Conservation (phyloP, 257 asterid genomes). For the Primulina eburnea region DNA sequence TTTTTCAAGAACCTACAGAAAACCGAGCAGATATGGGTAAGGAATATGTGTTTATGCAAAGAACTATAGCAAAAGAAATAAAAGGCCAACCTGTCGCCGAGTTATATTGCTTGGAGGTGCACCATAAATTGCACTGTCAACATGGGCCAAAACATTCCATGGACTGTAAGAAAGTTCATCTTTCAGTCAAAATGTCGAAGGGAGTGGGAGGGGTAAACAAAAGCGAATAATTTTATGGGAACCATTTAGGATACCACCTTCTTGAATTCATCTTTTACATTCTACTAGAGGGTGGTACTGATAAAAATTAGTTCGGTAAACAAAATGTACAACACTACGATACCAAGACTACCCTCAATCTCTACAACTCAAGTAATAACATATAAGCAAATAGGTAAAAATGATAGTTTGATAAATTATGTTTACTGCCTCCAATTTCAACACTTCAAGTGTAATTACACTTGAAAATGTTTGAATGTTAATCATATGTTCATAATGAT, state of each 20-base stretch:
- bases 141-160: constrained; percentile 83
- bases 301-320: neutral
- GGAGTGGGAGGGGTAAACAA: constrained; percentile 10
- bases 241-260: neutral
- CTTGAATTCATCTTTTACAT: too few species aligned
- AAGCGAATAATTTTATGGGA: neutral
- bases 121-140: constrained; percentile 78
- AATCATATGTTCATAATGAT: too few species aligned
- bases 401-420: too few species aligned
- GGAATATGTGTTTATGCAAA: constrained; percentile 5
- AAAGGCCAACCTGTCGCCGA: constrained; percentile 70
- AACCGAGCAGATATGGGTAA: constrained; percentile 15
- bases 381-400: too few species aligned
- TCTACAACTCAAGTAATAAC: neutral
- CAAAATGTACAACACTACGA: neutral
- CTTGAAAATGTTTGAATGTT: too few species aligned
- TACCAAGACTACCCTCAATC: neutral
- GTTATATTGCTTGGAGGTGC: constrained; percentile 59
- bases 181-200: constrained; percentile 29
- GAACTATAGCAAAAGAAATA: constrained; percentile 4
- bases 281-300: neutral
- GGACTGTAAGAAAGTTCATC: constrained; percentile 49
- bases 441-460: neutral
- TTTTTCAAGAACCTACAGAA: constrained; percentile 69
- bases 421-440: neutral